A percentile compares a stretch with the other conserved stretches of the same genome.
Conservation (phyloP, 2,329 filamentous ascomycete species). For the Polytolypa hystricis region DNA sequence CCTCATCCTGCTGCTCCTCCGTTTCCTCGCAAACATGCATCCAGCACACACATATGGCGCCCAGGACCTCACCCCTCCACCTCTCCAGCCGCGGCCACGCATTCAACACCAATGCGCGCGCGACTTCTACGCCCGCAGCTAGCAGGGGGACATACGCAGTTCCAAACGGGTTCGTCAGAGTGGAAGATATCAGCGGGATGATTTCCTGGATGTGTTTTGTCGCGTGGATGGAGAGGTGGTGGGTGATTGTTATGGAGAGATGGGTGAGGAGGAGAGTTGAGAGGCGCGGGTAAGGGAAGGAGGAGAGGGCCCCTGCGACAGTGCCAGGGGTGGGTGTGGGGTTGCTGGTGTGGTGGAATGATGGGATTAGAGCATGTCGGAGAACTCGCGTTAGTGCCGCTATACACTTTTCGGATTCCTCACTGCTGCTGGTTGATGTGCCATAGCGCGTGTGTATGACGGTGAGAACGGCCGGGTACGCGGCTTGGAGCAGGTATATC, state of each 20-base stretch:
- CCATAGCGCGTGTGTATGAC: conserved; percentile 39
- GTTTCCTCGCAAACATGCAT: conserved; percentile 39
- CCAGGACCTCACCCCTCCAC: conserved; percentile 54
- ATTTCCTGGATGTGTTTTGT: conserved; percentile 45
- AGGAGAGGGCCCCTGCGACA: conserved; percentile 32
- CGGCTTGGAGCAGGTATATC: conserved; percentile 48
- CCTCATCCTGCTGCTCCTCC: conserved; percentile 6
- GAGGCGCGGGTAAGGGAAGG: conserved; percentile 33
- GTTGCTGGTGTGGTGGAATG: conserved; percentile 37
- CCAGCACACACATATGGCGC: conserved; percentile 53
- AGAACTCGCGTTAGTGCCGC: conserved; percentile 18
- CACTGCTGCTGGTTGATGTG: conserved; percentile 10
- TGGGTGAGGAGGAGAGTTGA: conserved; percentile 37
- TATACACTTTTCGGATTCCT: conserved; percentile 17
- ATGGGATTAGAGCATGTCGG: conserved; percentile 26
- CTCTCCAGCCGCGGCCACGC: conserved; percentile 58
- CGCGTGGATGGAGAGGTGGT: conserved; percentile 26
- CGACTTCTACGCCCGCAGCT: conserved; percentile 39
- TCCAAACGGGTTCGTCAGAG: conserved; percentile 59
- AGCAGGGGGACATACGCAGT: conserved; percentile 45
- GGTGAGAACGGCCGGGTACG: conserved; percentile 55
- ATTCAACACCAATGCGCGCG: conserved; percentile 49
- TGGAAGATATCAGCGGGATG: conserved; percentile 53
- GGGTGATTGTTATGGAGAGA: conserved; percentile 17
- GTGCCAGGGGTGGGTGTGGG: conserved; percentile 31